phyloP scores from a whole-genome alignment of 2,329 filamentous ascomycete genomes.

The Xylaria sp. region DNA sequence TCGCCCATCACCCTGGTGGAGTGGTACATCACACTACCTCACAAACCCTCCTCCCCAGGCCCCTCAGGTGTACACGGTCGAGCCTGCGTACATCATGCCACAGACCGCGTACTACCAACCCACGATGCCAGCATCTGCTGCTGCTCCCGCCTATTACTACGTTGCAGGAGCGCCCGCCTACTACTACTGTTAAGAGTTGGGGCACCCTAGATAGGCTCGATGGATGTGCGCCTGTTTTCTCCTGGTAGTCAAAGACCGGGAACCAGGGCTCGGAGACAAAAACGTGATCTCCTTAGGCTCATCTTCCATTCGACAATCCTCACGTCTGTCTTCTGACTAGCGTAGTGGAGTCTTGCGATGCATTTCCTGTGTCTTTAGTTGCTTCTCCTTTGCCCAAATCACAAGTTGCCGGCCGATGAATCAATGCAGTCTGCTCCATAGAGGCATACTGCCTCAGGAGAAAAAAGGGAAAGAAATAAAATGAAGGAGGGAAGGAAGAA shows the following conservation, averaged over 20 bases:
- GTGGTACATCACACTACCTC: constrained; percentile 26
- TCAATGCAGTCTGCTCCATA: background rate
- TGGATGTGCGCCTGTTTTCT: background rate
- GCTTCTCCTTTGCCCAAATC: background rate
- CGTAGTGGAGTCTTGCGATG: background rate
- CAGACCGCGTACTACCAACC: constrained; percentile 18
- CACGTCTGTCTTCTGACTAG: background rate
- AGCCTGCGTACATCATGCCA: constrained; percentile 27
- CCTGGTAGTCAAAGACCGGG: background rate
- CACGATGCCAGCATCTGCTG: background rate
- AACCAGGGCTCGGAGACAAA: background rate
- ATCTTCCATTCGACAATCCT: background rate
- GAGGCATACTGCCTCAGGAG: background rate
- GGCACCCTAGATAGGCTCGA: background rate
- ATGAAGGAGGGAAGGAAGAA: too few species aligned
- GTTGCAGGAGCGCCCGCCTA: constrained; percentile 3
- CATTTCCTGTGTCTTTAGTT: background rate
- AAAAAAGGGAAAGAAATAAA: background rate
- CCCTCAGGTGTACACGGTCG: constrained; percentile 26
- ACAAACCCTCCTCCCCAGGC: constrained; percentile 22
- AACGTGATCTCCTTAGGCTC: background rate
- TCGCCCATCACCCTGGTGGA: constrained; percentile 22
- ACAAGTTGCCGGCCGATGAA: background rate
- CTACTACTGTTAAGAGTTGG: constrained; percentile 10
- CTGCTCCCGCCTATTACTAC: constrained; percentile 20